phyloP scores from a whole-genome alignment of 805 yeast species.

The Millerozyma miso region DNA sequence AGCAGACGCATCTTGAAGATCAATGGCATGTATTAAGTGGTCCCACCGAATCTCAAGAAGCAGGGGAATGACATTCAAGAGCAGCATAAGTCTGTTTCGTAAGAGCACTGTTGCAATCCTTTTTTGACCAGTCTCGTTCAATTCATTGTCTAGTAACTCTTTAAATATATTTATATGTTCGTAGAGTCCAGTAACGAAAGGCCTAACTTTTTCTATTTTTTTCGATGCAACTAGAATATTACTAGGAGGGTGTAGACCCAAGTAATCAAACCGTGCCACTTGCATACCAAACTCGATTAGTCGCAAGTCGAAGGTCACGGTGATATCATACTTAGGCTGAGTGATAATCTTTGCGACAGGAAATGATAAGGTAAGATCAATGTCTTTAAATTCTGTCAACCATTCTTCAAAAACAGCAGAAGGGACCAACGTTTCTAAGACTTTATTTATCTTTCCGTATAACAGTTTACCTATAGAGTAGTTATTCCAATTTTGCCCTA shows the following conservation, averaged over 20 bases:
- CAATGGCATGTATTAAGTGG: conserved; percentile 45
- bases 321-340: conserved; percentile 19
- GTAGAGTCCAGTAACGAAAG: conserved; percentile 49
- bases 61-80: conserved; percentile 28
- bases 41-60: conserved; percentile 51
- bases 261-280: conserved; percentile 43
- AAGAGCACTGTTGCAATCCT: conserved; percentile 42
- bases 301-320: conserved; percentile 50
- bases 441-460: conserved; percentile 41
- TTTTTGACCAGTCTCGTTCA: conserved; percentile 26
- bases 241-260: conserved; percentile 58
- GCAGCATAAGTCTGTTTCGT: conserved; percentile 22
- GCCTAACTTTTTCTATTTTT: conserved; percentile 48
- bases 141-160: conserved; percentile 17
- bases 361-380: conserved; percentile 7
- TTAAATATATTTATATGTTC: conserved; percentile 48
- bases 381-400: conserved; percentile 25
- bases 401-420: conserved; percentile 44
- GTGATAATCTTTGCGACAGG: conserved; percentile 2
- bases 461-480: conserved; percentile 56
- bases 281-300: conserved; percentile 47
- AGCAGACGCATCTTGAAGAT: conserved; percentile 31
- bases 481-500: conserved; percentile 36
- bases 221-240: conserved; percentile 43
- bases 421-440: conserved; percentile 46